These are phyloP conservation scores for Suillus subaureus DNA, from an alignment of 768 basidiomycete genomes.

Conservation along the genomic window DNA sequence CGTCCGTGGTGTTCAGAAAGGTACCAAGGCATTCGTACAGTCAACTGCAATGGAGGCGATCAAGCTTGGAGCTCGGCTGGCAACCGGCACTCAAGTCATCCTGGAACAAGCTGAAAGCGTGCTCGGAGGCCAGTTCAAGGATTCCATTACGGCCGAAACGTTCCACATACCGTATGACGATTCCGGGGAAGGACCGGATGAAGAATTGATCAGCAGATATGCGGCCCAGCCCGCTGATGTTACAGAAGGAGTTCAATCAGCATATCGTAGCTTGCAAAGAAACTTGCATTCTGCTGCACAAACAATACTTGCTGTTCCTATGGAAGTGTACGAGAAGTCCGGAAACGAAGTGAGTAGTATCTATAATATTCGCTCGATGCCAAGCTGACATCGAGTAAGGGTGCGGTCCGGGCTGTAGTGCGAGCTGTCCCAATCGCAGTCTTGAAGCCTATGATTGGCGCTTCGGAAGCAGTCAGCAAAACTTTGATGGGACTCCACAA, in stretches of 20 bases:
- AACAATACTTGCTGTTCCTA: constrained; percentile 96
- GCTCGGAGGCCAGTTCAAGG: constrained; percentile 76
- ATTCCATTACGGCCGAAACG: constrained; percentile 67
- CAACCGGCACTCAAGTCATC: constrained; percentile 97
- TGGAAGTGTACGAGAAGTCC: constrained; percentile 97
- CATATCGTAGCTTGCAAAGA: constrained; percentile 84
- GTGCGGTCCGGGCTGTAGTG: constrained; percentile 90
- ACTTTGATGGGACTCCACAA: constrained; percentile 93
- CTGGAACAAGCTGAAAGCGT: constrained; percentile 93
- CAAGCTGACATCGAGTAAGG: constrained; percentile 46
- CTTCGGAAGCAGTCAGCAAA: constrained; percentile 95
- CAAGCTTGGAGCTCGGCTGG: constrained; percentile 90
- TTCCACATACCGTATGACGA: constrained; percentile 46
- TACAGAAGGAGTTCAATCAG: constrained; percentile 84
- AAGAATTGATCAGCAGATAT: constrained; percentile 81
- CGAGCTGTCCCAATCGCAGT: constrained; percentile 98
- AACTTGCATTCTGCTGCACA: constrained; percentile 95
- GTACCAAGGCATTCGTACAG: constrained; percentile 89
- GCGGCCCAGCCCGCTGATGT: constrained; percentile 88
- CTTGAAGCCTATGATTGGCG: constrained; percentile 97
- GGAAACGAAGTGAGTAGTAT: constrained; percentile 74
- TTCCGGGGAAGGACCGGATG: constrained; percentile 38
- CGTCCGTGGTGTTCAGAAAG: constrained; percentile 91
- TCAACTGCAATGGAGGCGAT: constrained; percentile 95
- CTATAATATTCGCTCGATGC: not conserved